Base-by-base conservation (phyloP, 1,139 yeast species). In the Candida sojae region DNA sequence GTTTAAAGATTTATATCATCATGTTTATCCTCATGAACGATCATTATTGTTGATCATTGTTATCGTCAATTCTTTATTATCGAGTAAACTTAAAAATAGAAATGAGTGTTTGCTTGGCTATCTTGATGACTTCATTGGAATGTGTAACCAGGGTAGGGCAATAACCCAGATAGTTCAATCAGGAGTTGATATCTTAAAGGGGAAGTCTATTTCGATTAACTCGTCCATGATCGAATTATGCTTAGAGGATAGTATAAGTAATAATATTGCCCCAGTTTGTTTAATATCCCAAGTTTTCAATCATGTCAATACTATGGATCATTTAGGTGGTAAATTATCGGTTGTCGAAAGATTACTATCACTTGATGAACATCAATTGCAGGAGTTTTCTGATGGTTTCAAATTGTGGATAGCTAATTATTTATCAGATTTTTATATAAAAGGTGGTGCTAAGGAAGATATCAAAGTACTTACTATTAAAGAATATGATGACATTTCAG, bases 361-460 rank as follows among this genome's bases (percentile, higher is more conserved):
- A 4, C 42, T 56, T 2, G 42, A 50, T 1, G 46, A 48, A 25
- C 3, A 38, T 7, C 50, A 49, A 6, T 46, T 46, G 12, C 29
- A 37, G 6, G 31, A 38, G 6, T 56, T 48, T 2, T 53, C 66
- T 1, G 44, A 46, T 4, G 52, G 53, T 0, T 70, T 77, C 50
- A 60, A 60, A 2, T 23, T 60, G 0, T 80, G 84, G 79, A 63
- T 72, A 43, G 75, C 77, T 0, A 62, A 66, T 12, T 73, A 72
- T 48, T 57, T 82, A 21, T 80, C 82, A 0, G 53, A 62, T 2
- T 75, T 60, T 49, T 80, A 76, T 53, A 52, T 67, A 13, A 45
- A 44, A 7, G 59, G 58, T 7, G 58, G 53, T 1, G 28, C 46
- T 1, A 40, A 28, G 12, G 35, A 41, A n/a, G 38, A 40, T 10